Conservation (phyloP, 768 basidiomycete genomes). For the Amyloporia xantha region DNA sequence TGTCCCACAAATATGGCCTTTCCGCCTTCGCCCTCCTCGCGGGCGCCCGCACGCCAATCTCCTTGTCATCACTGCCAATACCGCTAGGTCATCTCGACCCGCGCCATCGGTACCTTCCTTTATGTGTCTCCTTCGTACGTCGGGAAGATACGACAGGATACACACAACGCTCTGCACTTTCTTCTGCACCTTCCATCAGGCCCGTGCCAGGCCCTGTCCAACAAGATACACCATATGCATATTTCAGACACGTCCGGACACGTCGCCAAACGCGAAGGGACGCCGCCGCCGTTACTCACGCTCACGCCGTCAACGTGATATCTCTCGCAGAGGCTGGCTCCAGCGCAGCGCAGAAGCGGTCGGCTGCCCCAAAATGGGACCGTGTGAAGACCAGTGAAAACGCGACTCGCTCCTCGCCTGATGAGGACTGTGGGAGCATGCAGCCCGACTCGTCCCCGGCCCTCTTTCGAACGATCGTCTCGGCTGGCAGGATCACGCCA, state of each 20-base stretch:
- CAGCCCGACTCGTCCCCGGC: background rate
- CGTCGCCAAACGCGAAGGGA: too few relatives aligned
- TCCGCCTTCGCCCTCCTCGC: background rate
- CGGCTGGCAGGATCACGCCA: background rate
- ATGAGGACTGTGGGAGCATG: background rate
- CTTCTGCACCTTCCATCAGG: background rate
- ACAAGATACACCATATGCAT: too few relatives aligned
- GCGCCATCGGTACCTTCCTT: too few relatives aligned
- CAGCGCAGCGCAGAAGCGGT: background rate
- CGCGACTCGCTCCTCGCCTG: background rate
- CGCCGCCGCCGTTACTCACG: too few relatives aligned
- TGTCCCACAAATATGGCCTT: background rate
- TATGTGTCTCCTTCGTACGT: background rate
- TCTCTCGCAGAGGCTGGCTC: too few relatives aligned
- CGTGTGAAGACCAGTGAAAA: background rate
- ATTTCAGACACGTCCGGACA: too few relatives aligned
- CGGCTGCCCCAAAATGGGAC: background rate
- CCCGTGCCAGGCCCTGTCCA: background rate
- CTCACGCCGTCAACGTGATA: too few relatives aligned
- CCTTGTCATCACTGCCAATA: too few relatives aligned
- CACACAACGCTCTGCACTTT: background rate
- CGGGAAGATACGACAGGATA: background rate
- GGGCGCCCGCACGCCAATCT: background rate
- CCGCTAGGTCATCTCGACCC: too few relatives aligned
- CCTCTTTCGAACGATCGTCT: background rate